A percentile compares a stretch with the other conserved stretches of the same genome.
phyloP scores from a whole-genome alignment of 1,284 basidiomycete species.

The Lentinula novae-zelandiae region DNA sequence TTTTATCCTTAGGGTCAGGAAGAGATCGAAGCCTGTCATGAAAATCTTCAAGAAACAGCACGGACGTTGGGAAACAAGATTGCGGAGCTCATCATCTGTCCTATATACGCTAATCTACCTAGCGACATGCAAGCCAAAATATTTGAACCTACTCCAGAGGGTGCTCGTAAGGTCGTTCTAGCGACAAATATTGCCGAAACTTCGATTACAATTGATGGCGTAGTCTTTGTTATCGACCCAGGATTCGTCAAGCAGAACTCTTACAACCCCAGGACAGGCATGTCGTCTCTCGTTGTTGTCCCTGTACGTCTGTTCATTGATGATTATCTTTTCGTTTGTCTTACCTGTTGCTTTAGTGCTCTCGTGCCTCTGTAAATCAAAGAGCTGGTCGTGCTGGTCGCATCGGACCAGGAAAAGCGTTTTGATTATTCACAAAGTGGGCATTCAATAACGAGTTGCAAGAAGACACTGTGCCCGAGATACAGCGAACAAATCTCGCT shows the following conservation, averaged over 20 bases:
- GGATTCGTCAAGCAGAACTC: conserved; percentile 98
- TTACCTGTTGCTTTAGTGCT: conserved; percentile 59
- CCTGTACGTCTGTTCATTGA: conserved; percentile 55
- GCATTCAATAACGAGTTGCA: conserved; percentile 96
- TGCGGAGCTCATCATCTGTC: conserved; percentile 90
- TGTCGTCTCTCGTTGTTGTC: conserved; percentile 92
- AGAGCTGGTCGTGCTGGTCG: conserved; percentile 95
- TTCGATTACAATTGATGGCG: conserved; percentile 96
- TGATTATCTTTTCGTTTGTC: not conserved
- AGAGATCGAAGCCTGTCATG: conserved; percentile 96
- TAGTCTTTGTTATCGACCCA: conserved; percentile 97
- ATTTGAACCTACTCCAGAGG: conserved; percentile 97
- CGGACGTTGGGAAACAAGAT: conserved; percentile 95
- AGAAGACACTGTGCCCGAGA: conserved; percentile 96
- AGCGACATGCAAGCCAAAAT: conserved; percentile 99
- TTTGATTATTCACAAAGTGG: conserved; percentile 95
- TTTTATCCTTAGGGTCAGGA: conserved; percentile 77
- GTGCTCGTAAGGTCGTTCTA: conserved; percentile 93
- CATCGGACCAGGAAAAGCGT: conserved; percentile 97
- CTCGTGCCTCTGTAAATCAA: conserved; percentile 95
- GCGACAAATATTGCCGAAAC: conserved; percentile 99
- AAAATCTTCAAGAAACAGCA: conserved; percentile 94
- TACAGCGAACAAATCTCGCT: conserved; percentile 95
- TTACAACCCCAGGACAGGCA: conserved; percentile 94
- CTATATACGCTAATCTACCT: conserved; percentile 97